These are phyloP conservation scores for Cordia subcordata DNA, from an alignment of 257 asterid genomes.

Conservation along the genomic window DNA sequence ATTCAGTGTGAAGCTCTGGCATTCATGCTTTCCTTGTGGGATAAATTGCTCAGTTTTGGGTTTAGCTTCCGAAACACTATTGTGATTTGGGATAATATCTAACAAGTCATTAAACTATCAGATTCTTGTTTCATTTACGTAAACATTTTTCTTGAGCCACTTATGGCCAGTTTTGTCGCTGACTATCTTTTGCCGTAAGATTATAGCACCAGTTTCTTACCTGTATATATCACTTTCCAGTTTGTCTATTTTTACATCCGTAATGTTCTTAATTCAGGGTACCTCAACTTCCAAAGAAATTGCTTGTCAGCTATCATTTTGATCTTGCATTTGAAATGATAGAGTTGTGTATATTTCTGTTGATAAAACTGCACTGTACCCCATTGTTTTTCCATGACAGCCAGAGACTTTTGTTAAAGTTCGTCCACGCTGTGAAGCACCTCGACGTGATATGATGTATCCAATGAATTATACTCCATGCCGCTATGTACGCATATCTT, in stretches of 20 bases:
- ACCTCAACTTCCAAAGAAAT: neutral
- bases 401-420: conserved; percentile 92
- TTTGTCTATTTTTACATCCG: neutral
- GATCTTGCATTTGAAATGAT: neutral
- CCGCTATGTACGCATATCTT: conserved; percentile 89
- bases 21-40: too few species aligned
- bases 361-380: conserved; percentile 4
- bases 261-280: neutral
- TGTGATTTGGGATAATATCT: too few species aligned
- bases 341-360: neutral
- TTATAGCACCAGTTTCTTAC: too few species aligned
- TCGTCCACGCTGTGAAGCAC: conserved; percentile 98
- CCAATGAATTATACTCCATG: conserved; percentile 86
- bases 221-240: neutral
- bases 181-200: too few species aligned
- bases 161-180: too few species aligned
- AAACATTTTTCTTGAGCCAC: too few species aligned
- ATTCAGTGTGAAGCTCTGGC: too few species aligned
- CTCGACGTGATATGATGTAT: conserved; percentile 90
- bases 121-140: too few species aligned
- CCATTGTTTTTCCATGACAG: conserved; percentile 41
- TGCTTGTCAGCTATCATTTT: neutral
- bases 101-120: too few species aligned
- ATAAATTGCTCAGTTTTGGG: too few species aligned
- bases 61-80: too few species aligned